Percentiles rank a stretch among this genome's conserved stretches.
Evolutionary conservation across 1,284 basidiomycete genomes (phyloP).

Genomic region (Puccinia triticina): DNA sequence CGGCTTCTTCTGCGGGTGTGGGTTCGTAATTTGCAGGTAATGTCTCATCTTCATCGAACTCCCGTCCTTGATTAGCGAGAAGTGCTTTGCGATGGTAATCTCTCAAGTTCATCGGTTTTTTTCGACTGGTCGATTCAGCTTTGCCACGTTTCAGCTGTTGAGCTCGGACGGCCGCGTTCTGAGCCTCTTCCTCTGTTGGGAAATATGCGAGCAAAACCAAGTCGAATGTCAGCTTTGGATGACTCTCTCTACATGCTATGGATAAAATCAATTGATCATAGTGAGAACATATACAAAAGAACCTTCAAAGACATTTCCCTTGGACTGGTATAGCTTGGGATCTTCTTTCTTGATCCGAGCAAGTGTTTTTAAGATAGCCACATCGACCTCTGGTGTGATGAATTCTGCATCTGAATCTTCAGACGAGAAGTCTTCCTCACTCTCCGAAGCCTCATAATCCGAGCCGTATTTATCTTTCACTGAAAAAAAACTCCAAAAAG

Average conservation of each 20-base stretch:
- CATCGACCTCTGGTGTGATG: conserved; percentile 90
- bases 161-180: conserved; percentile 57
- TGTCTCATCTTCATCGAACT: conserved; percentile 46
- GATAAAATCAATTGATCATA: background rate
- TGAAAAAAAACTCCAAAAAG: conserved; percentile 58
- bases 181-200: conserved; percentile 57
- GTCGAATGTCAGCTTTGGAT: background rate
- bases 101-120: conserved; percentile 62
- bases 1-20: conserved; percentile 80
- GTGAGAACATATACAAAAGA: background rate
- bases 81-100: conserved; percentile 63
- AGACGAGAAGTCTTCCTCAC: conserved; percentile 67
- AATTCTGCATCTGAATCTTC: conserved; percentile 96
- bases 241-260: background rate
- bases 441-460: conserved; percentile 63
- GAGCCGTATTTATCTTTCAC: conserved; percentile 86
- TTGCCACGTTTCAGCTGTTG: conserved; percentile 45
- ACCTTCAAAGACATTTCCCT: background rate
- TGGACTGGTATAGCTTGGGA: background rate
- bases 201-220: background rate
- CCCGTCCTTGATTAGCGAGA: conserved; percentile 56
- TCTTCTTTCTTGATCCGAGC: conserved; percentile 75
- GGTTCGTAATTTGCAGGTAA: conserved; percentile 56
- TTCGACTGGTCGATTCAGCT: conserved; percentile 57
- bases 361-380: conserved; percentile 88